phyloP scores from a whole-genome alignment of 768 basidiomycete genomes.

The Tulasnella calospora region DNA sequence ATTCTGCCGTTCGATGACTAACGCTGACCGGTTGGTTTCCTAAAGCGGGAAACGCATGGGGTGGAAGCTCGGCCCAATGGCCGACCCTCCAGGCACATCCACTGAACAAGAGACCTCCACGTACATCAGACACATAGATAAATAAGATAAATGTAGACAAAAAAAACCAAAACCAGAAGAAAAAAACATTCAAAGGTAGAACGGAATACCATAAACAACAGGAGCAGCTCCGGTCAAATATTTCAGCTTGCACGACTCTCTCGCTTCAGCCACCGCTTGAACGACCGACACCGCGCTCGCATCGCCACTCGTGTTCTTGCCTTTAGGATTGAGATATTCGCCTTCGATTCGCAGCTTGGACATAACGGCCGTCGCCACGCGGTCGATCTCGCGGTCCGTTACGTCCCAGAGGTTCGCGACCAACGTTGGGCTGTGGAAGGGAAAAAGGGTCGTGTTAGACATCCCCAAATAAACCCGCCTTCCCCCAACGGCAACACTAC shows the following conservation, averaged over 20 bases:
- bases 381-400: slow-evolving; percentile 95
- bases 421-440: slow-evolving; percentile 65
- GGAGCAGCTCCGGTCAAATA: slow-evolving; percentile 94
- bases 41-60: not conserved
- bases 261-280: slow-evolving; percentile 69
- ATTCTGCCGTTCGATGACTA: not conserved
- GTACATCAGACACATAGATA: not conserved
- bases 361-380: slow-evolving; percentile 79
- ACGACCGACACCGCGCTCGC: slow-evolving; percentile 49
- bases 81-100: not conserved
- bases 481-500: slow-evolving; percentile 36
- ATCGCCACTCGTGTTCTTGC: slow-evolving; percentile 24
- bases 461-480: not conserved
- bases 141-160: slow-evolving; percentile 6
- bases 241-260: slow-evolving; percentile 80
- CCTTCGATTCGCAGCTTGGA: slow-evolving; percentile 56
- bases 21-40: not conserved
- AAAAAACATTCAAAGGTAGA: slow-evolving; percentile 55
- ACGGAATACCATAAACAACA: slow-evolving; percentile 93
- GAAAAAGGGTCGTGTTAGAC: not conserved
- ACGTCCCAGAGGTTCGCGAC: slow-evolving; percentile 98
- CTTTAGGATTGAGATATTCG: not conserved
- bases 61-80: not conserved
- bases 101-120: too few relatives aligned
- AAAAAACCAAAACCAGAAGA: not conserved